Conservation (phyloP, 2,329 filamentous ascomycete genomes). For the Alternaria consortialis region DNA sequence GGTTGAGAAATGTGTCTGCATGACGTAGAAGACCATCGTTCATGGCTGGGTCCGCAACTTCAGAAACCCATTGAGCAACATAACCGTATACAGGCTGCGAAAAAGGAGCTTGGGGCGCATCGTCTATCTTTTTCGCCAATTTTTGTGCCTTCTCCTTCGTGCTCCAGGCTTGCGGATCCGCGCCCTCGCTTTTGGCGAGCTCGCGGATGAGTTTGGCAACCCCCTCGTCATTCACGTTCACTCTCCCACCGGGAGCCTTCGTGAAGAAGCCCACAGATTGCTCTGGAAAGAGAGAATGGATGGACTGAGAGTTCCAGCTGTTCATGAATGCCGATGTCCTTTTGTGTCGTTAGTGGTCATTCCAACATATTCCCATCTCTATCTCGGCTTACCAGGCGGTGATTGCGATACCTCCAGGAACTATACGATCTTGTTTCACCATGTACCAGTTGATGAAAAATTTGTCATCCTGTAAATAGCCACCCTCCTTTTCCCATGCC, state of each 20-base stretch:
- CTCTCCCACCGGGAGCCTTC: neutral
- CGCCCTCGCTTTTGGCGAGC: neutral
- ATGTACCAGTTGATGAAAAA: neutral
- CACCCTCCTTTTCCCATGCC: conserved; percentile 44
- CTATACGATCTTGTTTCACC: neutral
- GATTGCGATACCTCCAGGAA: neutral
- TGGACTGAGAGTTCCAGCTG: neutral
- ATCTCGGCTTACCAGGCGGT: neutral
- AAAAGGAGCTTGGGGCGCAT: neutral
- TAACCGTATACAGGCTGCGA: neutral
- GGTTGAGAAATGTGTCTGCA: conserved; percentile 19
- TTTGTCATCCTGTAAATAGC: neutral
- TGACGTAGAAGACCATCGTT: neutral
- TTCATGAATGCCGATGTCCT: conserved; percentile 7
- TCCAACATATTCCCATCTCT: neutral
- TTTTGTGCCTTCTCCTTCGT: neutral
- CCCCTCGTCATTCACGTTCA: neutral
- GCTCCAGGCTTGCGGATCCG: neutral
- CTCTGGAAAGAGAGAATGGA: neutral
- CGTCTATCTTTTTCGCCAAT: neutral
- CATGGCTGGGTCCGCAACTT: neutral
- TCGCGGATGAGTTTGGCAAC: neutral
- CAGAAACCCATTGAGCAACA: neutral
- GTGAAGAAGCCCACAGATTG: neutral
- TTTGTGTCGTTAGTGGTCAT: neutral